Conservation (phyloP, 192 early-diverging fungal genomes). For the Coemansia sp. region DNA sequence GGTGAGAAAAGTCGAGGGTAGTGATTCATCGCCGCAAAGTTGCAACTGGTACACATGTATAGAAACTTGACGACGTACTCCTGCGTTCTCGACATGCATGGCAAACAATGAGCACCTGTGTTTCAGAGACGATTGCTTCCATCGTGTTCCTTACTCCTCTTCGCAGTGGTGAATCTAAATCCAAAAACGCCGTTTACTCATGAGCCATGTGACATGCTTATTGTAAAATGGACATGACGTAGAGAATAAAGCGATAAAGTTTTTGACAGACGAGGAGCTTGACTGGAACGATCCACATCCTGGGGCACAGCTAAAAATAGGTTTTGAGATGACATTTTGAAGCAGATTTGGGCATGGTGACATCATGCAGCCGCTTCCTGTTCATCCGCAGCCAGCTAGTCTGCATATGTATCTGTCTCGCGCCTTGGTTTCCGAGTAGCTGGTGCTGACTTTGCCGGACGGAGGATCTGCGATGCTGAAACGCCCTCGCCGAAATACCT, state of each 20-base stretch:
- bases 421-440: not conserved
- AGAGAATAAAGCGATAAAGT: not conserved
- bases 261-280: not conserved
- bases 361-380: not conserved
- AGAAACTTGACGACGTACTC: not conserved
- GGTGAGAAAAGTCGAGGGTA: not conserved
- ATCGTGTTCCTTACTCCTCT: no score
- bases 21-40: not conserved
- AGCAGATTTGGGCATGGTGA: not conserved
- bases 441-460: conserved; percentile 5
- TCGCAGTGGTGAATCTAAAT: not conserved
- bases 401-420: not conserved
- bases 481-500: conserved; percentile 49
- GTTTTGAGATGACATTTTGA: not conserved
- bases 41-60: not conserved
- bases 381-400: not conserved
- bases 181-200: not conserved
- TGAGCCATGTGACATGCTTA: not conserved
- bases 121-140: not conserved
- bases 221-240: not conserved
- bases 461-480: conserved; percentile 41
- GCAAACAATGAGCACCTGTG: not conserved
- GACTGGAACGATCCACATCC: not conserved
- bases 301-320: conserved; percentile 1
- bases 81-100: not conserved